Base-by-base conservation (phyloP, 805 yeast species). In the Yarrowia keelungensis region DNA sequence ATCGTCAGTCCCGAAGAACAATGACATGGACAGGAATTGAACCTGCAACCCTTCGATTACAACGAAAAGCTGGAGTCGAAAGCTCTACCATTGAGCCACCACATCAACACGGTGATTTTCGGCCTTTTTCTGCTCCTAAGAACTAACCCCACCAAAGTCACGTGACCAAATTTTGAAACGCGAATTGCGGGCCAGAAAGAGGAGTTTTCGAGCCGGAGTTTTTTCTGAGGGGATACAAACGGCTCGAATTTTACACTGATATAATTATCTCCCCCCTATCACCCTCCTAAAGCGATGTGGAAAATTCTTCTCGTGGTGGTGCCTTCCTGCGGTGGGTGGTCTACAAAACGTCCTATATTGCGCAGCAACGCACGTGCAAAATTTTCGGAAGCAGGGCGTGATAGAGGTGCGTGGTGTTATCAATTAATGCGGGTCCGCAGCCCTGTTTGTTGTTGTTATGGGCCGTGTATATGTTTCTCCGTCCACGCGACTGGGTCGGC, bases 41-140 rank as follows among this genome's bases (percentile, higher is more conserved):
- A 87, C 91, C 90, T 87, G 90, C 91, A 87, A 85, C 91, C 91
- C 86, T 87, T 86, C 87, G 91, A 86, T 86, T 78, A 80, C 85
- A 81, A 74, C 75, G 4, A 8, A 15, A 11, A 9, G 32, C 85
- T 86, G 89, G 89, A 86, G 87, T 86, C 89, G 86, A 86, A 86
- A 85, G 89, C 89, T 86, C 89, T 86, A 86, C 89, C 89, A 86
- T 86, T 86, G 89, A 86, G 89, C 89, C 89, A 86, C 87, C 86
- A 59, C 66, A 59, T 56, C 62, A 56, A 56, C 62, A 56, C 62
- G 39, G 32, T 26, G 32, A 26, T 26, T 39, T 53, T 38, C 8
- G n/a, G 5, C 14, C 10, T 4, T 19, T 16, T 53, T 38, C 7
- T 14, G 12, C 43, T 16, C 1, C 12, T n/a, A 38, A 16, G 15